Conservation (phyloP, 495 filamentous ascomycete genomes). For the Penicillium soppii region DNA sequence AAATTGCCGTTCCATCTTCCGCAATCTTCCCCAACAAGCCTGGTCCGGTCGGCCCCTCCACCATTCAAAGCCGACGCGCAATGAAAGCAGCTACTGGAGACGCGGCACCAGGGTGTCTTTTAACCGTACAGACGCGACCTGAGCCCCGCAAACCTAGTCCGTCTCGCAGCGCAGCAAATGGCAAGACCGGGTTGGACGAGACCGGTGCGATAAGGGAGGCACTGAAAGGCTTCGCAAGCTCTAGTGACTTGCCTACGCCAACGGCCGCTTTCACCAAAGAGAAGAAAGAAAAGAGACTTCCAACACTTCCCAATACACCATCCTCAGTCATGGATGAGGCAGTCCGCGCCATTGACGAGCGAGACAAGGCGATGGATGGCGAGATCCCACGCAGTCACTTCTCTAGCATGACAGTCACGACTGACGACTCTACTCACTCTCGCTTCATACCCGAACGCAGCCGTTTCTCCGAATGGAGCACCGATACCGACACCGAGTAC, state of each 20-base stretch:
- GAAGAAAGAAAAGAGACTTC: conserved; percentile 48
- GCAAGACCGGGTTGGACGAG: conserved; percentile 10
- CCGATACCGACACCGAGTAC: conserved; percentile 34
- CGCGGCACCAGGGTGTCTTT: conserved; percentile 14
- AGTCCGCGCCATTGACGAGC: conserved; percentile 40
- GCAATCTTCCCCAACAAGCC: conserved; percentile 3
- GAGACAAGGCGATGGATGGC: conserved; percentile 33
- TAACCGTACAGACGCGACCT: conserved; percentile 30
- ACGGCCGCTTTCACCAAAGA: conserved; percentile 29
- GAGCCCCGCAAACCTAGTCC: conserved; percentile 8
- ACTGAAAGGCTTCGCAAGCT: conserved; percentile 5
- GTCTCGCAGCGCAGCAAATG: conserved; percentile 4
- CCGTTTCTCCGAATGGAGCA: conserved; percentile 51
- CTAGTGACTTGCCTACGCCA: conserved; percentile 29
- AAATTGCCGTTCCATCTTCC: conserved; percentile 6
- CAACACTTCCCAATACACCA: conserved; percentile 46
- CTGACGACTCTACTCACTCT: conserved; percentile 32
- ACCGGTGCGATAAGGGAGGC: conserved; percentile 7
- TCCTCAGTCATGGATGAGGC: conserved; percentile 51
- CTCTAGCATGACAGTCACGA: conserved; percentile 42
- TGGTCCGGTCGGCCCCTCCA: conserved; percentile 8
- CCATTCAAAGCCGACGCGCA: conserved; percentile 39
- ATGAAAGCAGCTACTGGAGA: conserved; percentile 23
- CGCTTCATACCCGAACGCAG: conserved; percentile 33
- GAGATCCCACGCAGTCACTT: conserved; percentile 41